Base-by-base conservation (phyloP, 129 eudicot genomes). In the Erigeron canadensis region DNA sequence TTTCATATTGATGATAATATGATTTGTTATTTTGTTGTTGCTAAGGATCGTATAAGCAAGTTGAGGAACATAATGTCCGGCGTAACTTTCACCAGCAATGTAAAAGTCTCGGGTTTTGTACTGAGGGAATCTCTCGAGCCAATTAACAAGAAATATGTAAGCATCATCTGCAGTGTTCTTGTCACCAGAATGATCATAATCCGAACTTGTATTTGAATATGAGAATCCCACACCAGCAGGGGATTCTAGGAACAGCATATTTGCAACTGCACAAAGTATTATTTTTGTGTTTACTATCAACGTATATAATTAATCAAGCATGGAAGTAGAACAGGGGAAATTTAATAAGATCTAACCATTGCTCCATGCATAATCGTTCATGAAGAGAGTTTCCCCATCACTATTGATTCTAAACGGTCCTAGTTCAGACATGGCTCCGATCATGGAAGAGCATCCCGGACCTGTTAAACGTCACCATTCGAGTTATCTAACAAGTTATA, bases 221-320 rank as follows among this genome's bases (percentile, higher is more conserved):
- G 86, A 85, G 70, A 82, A 82, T 21, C 86, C 89, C 40, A 85
- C 90, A 66, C 83, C 87, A 18, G 81, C 85, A 13, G 81, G 87
- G 7, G 90, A 85, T 62, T 85, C 90, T 59, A 85, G 71, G 73
- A 85, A 85, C 15, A 80, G 38, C 68, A 85, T 78, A 73, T 85
- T 85, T 65, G 87, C 90, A 61, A 78, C 85, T 82, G 85, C 75
- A 58, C 39, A 60, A 7, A 21, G 34, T n/a, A 57, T 0, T 10
- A 5, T 21, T 21, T 48, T 57, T 38, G 0, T 16, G 57, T 41
- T 65, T 18, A 19, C 41, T 44, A 41, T 51, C 43, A 9, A 8
- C 18, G 4, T 17, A 11, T 22, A 22, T 57, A 57, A 57, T 57
- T 2, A 18, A 15, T 11, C 8, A 59, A 59, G n/a, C 8, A 59